Percentiles rank a stretch among this genome's conserved stretches.
These are phyloP conservation scores for Zygoascus biomembranicola DNA, from an alignment of 805 yeast species.

Conservation along the genomic window DNA sequence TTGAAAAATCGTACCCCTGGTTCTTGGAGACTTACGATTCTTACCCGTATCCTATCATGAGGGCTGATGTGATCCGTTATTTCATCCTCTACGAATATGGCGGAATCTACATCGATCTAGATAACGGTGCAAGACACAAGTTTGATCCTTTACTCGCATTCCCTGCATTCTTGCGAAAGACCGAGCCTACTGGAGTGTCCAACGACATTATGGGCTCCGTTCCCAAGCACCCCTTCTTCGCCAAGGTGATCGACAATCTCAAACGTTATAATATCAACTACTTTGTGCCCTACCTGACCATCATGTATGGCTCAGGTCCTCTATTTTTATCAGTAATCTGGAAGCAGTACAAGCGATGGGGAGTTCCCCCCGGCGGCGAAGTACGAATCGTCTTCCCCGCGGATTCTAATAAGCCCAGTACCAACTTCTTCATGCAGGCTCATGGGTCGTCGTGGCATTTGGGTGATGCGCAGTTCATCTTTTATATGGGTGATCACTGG, in stretches of 20 bases:
- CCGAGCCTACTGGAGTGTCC: constrained; percentile 84
- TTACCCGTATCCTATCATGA: constrained; percentile 72
- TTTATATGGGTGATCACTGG: constrained; percentile 66
- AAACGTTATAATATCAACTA: constrained; percentile 62
- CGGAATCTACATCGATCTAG: constrained; percentile 84
- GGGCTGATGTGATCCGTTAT: constrained; percentile 88
- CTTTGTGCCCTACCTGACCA: constrained; percentile 81
- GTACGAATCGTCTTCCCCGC: constrained; percentile 64
- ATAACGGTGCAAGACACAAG: constrained; percentile 74
- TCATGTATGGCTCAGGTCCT: constrained; percentile 92
- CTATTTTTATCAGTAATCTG: constrained; percentile 76
- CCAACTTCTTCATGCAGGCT: constrained; percentile 52
- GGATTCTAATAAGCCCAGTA: constrained; percentile 48
- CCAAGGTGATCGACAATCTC: constrained; percentile 57
- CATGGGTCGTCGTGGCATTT: constrained; percentile 91
- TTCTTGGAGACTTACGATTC: constrained; percentile 69
- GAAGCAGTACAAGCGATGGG: constrained; percentile 78
- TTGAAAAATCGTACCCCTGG: constrained; percentile 77
- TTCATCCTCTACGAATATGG: constrained; percentile 78
- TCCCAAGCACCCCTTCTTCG: constrained; percentile 80
- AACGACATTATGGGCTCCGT: constrained; percentile 90
- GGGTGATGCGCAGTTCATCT: constrained; percentile 76
- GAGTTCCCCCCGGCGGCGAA: constrained; percentile 54
- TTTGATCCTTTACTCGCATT: constrained; percentile 74
- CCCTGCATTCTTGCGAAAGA: constrained; percentile 82